Base-by-base conservation (phyloP, 371 early-diverging fungal species). In the Apophysomyces variabilis region DNA sequence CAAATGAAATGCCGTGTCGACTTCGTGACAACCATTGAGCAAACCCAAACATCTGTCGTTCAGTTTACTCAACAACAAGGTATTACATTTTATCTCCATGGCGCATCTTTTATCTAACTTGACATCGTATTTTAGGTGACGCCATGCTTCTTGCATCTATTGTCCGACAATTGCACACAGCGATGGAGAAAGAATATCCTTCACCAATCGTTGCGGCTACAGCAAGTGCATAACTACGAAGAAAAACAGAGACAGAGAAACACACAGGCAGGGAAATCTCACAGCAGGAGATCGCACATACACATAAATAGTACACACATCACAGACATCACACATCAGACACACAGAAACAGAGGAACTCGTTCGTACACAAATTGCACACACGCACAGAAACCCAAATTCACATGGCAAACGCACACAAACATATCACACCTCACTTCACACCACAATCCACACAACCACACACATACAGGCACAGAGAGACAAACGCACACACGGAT, bases 1-100 rank as follows among this genome's bases (percentile, higher is more conserved):
- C 81, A 80, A 71, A 78, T 80, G 18, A 80, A 80, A 60, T 80
- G 81, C 59, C 70, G 78, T 62, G 71, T 80, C 67, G 81, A 80
- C 8, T 69, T 80, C 43, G 60, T 76, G 58, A 66, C 76, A 36
- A 62, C 67, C 39, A 56, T 67, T 18, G 72, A 80, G 37, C 61
- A 64, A 56, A 38, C 65, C 8, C 65, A 47, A 39, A 68, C 66
- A 2, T 71, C 63, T 37, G 62, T 74, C 46, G 75, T 81, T 16
- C 78, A 75, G 41, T 78, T 81, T 35, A 81, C 76, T 11, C 78
- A 78, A 64, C 78, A 81, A 41, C 78, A 78, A 75, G 78, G 72
- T 70, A 66, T 60, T 43, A 60, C 0, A 1, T n/a, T n/a, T 13
- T 16, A n/a, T 38, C 44, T 44, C 32, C 32, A 26, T 26, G 32